These are phyloP conservation scores for Aspergillus latus DNA, from an alignment of 2,329 filamentous ascomycete species.

Conservation along the genomic window DNA sequence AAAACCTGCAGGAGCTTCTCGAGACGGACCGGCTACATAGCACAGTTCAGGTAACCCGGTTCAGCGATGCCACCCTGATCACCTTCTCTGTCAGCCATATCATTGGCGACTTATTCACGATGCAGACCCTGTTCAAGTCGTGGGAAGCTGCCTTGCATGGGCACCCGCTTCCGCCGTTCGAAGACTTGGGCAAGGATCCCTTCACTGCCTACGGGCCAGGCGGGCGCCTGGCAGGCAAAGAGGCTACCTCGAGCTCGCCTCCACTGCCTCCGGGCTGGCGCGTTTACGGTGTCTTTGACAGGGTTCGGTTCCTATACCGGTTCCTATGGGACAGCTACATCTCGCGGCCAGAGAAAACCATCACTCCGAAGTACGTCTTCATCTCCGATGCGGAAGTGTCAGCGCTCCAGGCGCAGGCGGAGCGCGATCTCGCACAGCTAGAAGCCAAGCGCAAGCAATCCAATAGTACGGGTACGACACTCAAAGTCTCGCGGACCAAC, in stretches of 20 bases:
- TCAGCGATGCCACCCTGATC: neutral
- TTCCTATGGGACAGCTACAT: neutral
- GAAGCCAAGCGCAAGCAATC: neutral
- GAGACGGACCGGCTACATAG: neutral
- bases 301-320: neutral
- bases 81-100: neutral
- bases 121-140: neutral
- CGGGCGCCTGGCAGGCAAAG: neutral
- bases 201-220: neutral
- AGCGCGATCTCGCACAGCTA: neutral
- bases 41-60: neutral
- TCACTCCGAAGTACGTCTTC: neutral
- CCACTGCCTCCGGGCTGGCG: neutral
- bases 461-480: neutral
- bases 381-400: neutral
- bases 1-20: neutral
- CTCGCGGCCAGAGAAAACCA: neutral
- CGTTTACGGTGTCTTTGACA: neutral
- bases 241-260: neutral
- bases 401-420: neutral
- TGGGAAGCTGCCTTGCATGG: neutral
- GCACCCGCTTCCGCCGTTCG: neutral
- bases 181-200: neutral
- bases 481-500: neutral
- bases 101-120: neutral